phyloP scores from a whole-genome alignment of 139 green algal genomes.

The Chlamydomonas schloesseri region DNA sequence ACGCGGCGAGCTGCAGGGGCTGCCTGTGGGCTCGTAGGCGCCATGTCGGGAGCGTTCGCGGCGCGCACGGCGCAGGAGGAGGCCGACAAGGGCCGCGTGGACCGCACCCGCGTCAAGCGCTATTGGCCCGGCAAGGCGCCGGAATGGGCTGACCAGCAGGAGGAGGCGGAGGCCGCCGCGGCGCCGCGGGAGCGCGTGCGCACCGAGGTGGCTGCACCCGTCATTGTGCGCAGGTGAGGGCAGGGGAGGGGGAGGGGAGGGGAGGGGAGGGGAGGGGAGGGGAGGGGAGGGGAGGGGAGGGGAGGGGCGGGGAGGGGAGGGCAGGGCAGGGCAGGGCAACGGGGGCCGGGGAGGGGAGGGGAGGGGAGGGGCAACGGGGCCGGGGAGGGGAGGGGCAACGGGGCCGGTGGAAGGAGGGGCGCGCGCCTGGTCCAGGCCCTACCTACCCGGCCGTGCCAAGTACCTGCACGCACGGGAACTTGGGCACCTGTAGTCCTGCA shows the following conservation, averaged over 20 bases:
- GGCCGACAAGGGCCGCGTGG: slow-evolving; percentile 79
- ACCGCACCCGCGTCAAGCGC: slow-evolving; percentile 78
- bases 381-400: no score
- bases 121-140: slow-evolving; percentile 91
- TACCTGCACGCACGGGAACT: no score
- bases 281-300: neutral
- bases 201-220: slow-evolving; percentile 70
- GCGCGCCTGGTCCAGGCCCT: no score
- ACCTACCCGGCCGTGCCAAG: no score
- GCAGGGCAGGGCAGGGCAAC: neutral
- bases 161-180: slow-evolving; percentile 39
- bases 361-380: no score
- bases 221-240: slow-evolving; percentile 69
- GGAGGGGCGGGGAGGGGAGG: no score
- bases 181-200: slow-evolving; percentile 53
- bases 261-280: neutral
- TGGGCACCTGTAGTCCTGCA: no score
- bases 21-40: neutral
- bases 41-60: slow-evolving; percentile 66
- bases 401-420: no score
- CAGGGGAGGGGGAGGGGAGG: neutral
- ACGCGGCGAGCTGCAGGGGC: no score
- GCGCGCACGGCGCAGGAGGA: slow-evolving; percentile 59
- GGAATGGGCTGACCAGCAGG: slow-evolving; percentile 79
- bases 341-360: no score